Conservation (phyloP, 139 green algal species). For the Chlamydomonas schloesseri region DNA sequence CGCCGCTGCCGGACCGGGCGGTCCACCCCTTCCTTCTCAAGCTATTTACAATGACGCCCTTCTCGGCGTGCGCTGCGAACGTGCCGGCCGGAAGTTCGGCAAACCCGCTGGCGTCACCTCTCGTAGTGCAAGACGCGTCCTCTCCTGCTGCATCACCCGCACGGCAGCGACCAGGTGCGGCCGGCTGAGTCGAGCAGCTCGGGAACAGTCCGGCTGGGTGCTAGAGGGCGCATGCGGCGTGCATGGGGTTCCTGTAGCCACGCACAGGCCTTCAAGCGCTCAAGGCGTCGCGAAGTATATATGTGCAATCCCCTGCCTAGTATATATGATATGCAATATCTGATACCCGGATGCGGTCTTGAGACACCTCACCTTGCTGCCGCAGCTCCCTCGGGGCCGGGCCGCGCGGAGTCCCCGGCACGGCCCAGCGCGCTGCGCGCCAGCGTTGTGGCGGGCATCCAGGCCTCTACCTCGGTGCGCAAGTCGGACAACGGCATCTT, state of each 20-base stretch:
- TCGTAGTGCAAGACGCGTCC: no score
- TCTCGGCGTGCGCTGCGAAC: background rate
- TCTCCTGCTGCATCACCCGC: slow-evolving; percentile 17
- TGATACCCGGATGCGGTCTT: no score
- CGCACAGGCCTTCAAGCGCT: no score
- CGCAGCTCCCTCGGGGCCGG: background rate
- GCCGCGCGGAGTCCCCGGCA: slow-evolving; percentile 2
- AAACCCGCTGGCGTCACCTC: background rate
- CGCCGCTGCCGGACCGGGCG: background rate
- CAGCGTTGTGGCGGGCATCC: background rate
- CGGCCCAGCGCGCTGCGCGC: slow-evolving; percentile 16
- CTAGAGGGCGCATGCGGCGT: no score
- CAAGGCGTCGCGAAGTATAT: no score
- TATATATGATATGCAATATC: no score
- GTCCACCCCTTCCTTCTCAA: slow-evolving; percentile 40
- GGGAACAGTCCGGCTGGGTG: no score
- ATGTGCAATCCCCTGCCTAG: no score
- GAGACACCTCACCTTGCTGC: no score
- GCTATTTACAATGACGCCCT: slow-evolving; percentile 30
- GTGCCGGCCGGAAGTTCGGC: background rate
- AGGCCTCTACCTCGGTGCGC: background rate
- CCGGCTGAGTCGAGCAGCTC: no score
- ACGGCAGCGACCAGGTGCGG: background rate
- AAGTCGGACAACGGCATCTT: slow-evolving; percentile 16
- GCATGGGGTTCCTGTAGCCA: no score